Evolutionary conservation across 768 basidiomycete species (phyloP), one percentile per base, ranked within the genome.

Genomic region (Coprinopsis cinerea): DNA sequence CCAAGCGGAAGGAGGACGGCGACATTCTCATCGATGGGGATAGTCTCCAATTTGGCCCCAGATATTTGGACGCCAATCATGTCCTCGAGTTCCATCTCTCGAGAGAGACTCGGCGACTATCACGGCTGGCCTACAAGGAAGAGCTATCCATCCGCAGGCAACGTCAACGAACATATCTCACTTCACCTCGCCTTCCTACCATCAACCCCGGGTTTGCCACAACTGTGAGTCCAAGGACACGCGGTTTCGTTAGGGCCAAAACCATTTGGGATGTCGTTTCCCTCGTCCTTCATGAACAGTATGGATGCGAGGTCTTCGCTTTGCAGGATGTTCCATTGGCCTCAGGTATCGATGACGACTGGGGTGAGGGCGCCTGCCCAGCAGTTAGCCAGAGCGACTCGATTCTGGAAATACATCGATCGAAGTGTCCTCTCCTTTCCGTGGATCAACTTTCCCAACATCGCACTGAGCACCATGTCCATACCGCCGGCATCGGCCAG

Each of bases 71-170:
- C 56, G 64, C 73, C 30, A 63, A 66, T 37, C 69, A 72, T 37
- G 76, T 74, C 68, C 69, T 81, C 25, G 72, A 76, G 56, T 53
- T 56, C 14, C 69, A 78, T 54, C 69, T 78, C 32, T 75, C 77
- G 18, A 64, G 66, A 47, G 64, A 73, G 35, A 56, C 52, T 10
- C 43, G 47, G 30, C 40, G 35, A 57, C 61, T 23, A 20, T 43
- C 44, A 23, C 43, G 50, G 23, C 40, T 44, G 9, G 50, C 50
- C 3, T 44, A 11, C 44, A 51, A 51, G 41, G 48, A 42, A 5
- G 41, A 39, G 17, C 4, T 51, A 25, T 30, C 44, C 20, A 15
- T 43, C 24, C 4, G 15, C 32, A 20, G 17, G 15, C 39, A 17
- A 15, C 27, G 30, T n/a, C 45, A 22, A 23, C 34, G 18, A 30